Conservation (phyloP, 2,329 filamentous ascomycete genomes). For the Nemania bipapillata region DNA sequence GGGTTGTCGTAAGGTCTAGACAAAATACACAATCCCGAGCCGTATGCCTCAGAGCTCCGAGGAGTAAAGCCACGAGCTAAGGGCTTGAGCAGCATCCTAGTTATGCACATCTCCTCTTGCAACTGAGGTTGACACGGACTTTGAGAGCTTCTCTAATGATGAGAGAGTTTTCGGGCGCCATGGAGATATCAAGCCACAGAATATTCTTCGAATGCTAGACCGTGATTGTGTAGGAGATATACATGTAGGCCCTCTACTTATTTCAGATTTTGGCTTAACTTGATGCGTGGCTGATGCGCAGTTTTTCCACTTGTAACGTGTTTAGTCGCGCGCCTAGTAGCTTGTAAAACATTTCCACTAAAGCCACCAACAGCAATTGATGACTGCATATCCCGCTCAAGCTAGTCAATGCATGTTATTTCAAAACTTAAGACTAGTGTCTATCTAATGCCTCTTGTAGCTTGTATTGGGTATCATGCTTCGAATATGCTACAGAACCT, state of each 20-base stretch:
- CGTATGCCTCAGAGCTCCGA: too few relatives aligned
- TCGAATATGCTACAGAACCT: conserved; percentile 6
- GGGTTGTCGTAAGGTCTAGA: too few relatives aligned
- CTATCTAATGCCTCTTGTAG: conserved; percentile 3
- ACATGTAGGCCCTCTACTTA: too few relatives aligned
- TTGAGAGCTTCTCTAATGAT: neutral
- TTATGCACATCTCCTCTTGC: neutral
- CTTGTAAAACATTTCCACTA: neutral
- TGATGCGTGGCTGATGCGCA: neutral
- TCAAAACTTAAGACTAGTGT: neutral
- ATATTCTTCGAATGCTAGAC: too few relatives aligned
- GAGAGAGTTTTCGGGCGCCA: neutral
- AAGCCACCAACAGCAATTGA: neutral
- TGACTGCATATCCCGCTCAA: neutral
- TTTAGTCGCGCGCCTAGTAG: neutral
- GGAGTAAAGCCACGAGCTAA: neutral
- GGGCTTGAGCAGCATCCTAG: neutral
- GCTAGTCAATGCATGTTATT: neutral
- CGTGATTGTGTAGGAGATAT: neutral
- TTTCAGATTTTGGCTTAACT: too few relatives aligned
- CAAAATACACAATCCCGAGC: too few relatives aligned
- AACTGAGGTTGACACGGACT: neutral
- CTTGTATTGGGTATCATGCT: conserved; percentile 34
- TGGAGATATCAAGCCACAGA: too few relatives aligned
- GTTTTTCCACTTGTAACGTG: neutral